Conservation (phyloP, 257 asterid species). For the Paulownia fortunei region DNA sequence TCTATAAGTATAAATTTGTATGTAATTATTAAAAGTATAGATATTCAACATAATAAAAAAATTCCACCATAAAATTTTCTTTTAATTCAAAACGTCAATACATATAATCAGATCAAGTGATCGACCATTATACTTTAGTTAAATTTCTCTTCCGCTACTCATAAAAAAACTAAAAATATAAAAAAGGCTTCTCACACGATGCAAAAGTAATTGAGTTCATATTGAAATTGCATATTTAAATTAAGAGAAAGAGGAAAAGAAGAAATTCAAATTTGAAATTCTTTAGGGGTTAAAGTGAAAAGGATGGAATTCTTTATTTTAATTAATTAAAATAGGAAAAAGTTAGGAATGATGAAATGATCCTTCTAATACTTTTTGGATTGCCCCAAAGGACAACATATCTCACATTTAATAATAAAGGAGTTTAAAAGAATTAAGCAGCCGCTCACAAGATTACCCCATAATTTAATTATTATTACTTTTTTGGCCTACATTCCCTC, state of each 20-base stretch:
- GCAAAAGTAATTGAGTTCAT: too few species aligned
- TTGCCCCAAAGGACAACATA: slow-evolving; percentile 34
- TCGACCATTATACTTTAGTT: too few species aligned
- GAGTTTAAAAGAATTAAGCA: slow-evolving; percentile 10
- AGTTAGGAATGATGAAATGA: not conserved
- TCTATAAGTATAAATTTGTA: too few species aligned
- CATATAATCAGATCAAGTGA: too few species aligned
- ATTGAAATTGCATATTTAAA: not conserved
- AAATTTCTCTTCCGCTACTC: too few species aligned
- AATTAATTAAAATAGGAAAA: slow-evolving; percentile 6
- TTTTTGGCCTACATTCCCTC: not conserved
- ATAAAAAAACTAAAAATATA: too few species aligned
- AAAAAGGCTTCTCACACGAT: not conserved
- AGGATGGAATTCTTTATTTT: not conserved
- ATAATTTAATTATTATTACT: not conserved
- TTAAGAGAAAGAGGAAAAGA: not conserved
- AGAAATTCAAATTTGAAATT: not conserved
- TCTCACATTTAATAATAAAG: slow-evolving; percentile 8
- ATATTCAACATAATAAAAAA: too few species aligned
- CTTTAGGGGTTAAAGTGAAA: not conserved
- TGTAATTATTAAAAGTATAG: too few species aligned
- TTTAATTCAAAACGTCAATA: too few species aligned
- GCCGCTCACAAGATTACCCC: slow-evolving; percentile 11
- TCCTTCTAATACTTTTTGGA: not conserved
- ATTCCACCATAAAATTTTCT: too few species aligned